Conservation (phyloP, 176 grass and related monocot genomes). For the Miscanthus lutarioriparius region DNA sequence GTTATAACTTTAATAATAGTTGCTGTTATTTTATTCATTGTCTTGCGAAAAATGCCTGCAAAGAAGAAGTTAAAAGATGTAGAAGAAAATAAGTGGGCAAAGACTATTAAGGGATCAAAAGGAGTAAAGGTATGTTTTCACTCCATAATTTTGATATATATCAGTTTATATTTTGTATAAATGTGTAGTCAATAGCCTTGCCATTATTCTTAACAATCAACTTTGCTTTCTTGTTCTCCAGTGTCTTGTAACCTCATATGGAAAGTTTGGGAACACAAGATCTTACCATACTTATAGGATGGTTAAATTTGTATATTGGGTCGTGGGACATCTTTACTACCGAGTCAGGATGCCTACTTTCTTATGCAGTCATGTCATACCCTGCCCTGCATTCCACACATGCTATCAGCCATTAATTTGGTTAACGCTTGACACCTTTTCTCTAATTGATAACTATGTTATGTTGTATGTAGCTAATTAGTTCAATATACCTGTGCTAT, state of each 20-base stretch:
- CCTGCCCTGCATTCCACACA: not conserved
- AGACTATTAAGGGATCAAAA: constrained; percentile 86
- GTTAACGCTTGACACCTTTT: not conserved
- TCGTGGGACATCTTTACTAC: too few species aligned
- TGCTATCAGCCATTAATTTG: not conserved
- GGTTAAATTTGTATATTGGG: too few species aligned
- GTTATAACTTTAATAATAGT: constrained; percentile 58
- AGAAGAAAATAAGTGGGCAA: constrained; percentile 98
- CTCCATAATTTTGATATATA: not conserved
- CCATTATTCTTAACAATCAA: not conserved
- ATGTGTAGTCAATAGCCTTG: not conserved
- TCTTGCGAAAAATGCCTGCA: constrained; percentile 64
- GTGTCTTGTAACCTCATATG: not conserved
- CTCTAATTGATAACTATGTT: not conserved
- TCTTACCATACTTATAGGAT: too few species aligned
- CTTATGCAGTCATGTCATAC: not conserved
- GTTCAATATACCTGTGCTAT: not conserved
- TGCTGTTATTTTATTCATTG: constrained; percentile 69
- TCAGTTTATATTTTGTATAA: not conserved
- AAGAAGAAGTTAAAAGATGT: constrained; percentile 77
- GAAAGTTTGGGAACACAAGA: too few species aligned
- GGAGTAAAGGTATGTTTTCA: constrained; percentile 65
- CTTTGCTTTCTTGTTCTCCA: not conserved
- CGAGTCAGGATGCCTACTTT: too few species aligned
- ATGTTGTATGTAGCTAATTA: not conserved